Percentiles rank a stretch among this genome's conserved stretches.
Evolutionary conservation across 208 protist species (phyloP).

Genomic region (Trypanosoma cruzi): DNA sequence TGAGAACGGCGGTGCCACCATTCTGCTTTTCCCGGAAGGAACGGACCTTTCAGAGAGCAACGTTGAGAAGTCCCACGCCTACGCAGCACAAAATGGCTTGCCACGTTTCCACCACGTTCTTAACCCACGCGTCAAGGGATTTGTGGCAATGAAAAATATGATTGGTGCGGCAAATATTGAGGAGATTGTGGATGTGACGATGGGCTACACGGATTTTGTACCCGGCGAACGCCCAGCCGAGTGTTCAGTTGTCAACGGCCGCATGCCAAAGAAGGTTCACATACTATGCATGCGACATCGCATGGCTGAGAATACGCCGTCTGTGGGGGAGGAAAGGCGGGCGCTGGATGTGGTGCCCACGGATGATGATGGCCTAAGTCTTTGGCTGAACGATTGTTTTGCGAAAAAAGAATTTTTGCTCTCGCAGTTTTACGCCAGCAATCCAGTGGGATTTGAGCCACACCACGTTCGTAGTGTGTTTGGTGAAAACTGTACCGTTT

Average conservation of each 20-base stretch:
- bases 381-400: slow-evolving; percentile 80
- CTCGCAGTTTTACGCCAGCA: slow-evolving; percentile 62
- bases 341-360: slow-evolving; percentile 22
- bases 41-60: slow-evolving; percentile 81
- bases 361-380: slow-evolving; percentile 42
- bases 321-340: not conserved
- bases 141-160: slow-evolving; percentile 71
- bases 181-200: slow-evolving; percentile 86
- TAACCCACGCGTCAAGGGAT: slow-evolving; percentile 79
- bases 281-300: slow-evolving; percentile 59
- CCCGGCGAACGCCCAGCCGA: slow-evolving; percentile 63
- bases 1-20: slow-evolving; percentile 33
- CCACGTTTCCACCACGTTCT: slow-evolving; percentile 78
- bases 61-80: slow-evolving; percentile 64
- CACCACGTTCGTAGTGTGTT: slow-evolving; percentile 57
- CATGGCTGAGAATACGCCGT: not conserved
- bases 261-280: slow-evolving; percentile 71
- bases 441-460: slow-evolving; percentile 66
- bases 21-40: slow-evolving; percentile 88
- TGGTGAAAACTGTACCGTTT: slow-evolving; percentile 47
- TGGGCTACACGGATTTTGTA: slow-evolving; percentile 81
- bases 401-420: slow-evolving; percentile 83
- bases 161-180: slow-evolving; percentile 58
- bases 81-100: slow-evolving; percentile 47
- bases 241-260: slow-evolving; percentile 66